A percentile compares a stretch with the other conserved stretches of the same genome.
phyloP scores from a whole-genome alignment of 2,329 filamentous ascomycete genomes.

The Pseudogymnoascus sp. region DNA sequence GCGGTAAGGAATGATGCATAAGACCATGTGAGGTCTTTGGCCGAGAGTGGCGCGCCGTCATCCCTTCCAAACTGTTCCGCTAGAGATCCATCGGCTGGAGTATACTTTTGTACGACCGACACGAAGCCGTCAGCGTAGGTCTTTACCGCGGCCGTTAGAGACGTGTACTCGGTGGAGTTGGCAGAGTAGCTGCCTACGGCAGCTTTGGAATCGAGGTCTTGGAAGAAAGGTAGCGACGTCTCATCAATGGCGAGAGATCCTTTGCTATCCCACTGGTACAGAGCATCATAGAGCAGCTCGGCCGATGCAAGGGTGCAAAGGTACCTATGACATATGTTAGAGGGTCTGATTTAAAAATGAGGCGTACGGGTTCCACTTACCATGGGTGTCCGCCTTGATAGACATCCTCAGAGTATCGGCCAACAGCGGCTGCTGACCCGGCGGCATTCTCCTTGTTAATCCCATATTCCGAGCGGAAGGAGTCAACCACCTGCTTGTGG shows the following conservation, averaged over 20 bases:
- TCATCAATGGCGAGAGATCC: conserved; percentile 56
- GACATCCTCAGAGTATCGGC: conserved; percentile 61
- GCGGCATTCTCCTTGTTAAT: conserved; percentile 58
- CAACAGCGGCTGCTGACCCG: conserved; percentile 52
- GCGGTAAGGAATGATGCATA: conserved; percentile 62
- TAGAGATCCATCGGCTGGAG: conserved; percentile 51
- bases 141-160: conserved; percentile 39
- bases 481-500: conserved; percentile 66
- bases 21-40: conserved; percentile 64
- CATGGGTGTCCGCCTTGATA: conserved; percentile 77
- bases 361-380: conserved; percentile 27
- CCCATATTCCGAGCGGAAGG: conserved; percentile 61
- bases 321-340: conserved; percentile 34
- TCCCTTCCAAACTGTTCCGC: conserved; percentile 57
- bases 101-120: conserved; percentile 40
- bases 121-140: conserved; percentile 54
- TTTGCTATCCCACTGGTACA: conserved; percentile 59
- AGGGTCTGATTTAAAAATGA: not conserved
- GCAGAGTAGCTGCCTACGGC: conserved; percentile 50
- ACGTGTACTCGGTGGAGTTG: not conserved
- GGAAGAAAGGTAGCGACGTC: conserved; percentile 63
- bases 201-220: conserved; percentile 54
- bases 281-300: conserved; percentile 68
- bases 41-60: conserved; percentile 48
- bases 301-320: conserved; percentile 67